Evolutionary conservation across 2,329 filamentous ascomycete genomes (phyloP), one percentile per base, ranked within the genome.

Genomic region (Karstenula rhodostoma): DNA sequence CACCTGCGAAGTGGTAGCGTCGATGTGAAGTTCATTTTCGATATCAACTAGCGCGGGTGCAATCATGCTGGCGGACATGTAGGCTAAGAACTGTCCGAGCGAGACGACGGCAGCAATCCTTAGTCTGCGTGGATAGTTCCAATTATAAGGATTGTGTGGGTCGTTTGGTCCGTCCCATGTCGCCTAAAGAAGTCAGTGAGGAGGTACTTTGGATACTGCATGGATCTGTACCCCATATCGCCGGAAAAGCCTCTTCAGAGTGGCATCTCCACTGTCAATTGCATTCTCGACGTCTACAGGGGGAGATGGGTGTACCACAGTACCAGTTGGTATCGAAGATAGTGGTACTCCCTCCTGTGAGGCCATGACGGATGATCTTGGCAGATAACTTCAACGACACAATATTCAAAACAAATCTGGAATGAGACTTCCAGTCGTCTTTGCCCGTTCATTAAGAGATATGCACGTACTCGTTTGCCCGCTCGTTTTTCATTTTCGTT

Each of bases 111-210:
- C 44, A 10, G 35, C 47, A 27, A 46, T 35, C 19, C 69, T 62
- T 42, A 72, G 63, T 52, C 74, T 73, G 8, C 56, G 40, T 22
- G 64, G 56, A 12, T 27, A 19, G 4, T 65, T 63, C 76, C 76
- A 79, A 54, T 76, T 77, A 55, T 66, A 67, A 32, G 77, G 76
- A 44, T 78, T 75, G 4, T 67, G 63, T 0, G 65, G 60, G 47
- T 74, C 71, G 19, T 63, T 60, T 17, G 69, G 63, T 5, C 69
- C 65, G 57, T 68, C 63, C 70, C 66, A 73, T 35, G 42, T 40
- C n/a, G 42, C 32, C 54, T 56, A 27, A 17, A 12, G 12, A 27
- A 27, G 23, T 52, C 13, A 52, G 49, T 29, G 15, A 33, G 13
- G 13, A 10, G 22, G 4, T 42, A 15, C 13, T 17, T 3, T 12